Base-by-base conservation (phyloP, 306 rosid species). In the Malus orientalis region DNA sequence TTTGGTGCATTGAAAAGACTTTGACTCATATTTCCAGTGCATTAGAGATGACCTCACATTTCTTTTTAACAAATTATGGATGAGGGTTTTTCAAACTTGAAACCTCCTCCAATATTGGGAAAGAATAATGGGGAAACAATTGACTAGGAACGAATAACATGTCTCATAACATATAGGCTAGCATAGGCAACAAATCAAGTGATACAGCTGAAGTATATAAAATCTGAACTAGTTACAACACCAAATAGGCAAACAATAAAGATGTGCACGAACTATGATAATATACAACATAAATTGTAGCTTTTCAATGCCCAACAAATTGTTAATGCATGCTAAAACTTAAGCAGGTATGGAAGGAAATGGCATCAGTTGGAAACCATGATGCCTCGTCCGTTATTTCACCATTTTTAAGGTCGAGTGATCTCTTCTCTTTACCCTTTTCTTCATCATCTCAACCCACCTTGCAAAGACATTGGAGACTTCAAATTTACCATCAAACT, bases 371-470 rank as follows among this genome's bases (percentile, higher is more conserved):
- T 27, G 6, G 30, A 60, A 63, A 42, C 45, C 58, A 42, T 60
- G 58, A 20, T 30, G 32, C 54, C 66, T 7, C 53, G 9, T 57
- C 0, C 1, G 14, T 0, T 65, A 25, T 32, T 47, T 4, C 6
- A 6, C 6, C 54, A 14, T 14, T 23, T 2, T 72, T 36, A 54
- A 36, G 54, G 40, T 23, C 11, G 1, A 22, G 51, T 22, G 84
- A 64, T 83, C 82, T 86, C 85, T 85, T 83, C 85, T 86, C 81
- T 84, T 81, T 55, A 66, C 80, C 63, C 80, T 89, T 77, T 85
- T 85, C 88, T 85, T 92, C 90, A 81, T 88, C 97, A 84, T 86
- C 64, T 89, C 92, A 69, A 88, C 97, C 97, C 92, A 89, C 70
- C 86, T 83, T 30, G 89, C 85, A 66, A 92, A 73, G 53, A 86